phyloP scores from a whole-genome alignment of 2,329 filamentous ascomycete species.

The Aspergillus fructus region DNA sequence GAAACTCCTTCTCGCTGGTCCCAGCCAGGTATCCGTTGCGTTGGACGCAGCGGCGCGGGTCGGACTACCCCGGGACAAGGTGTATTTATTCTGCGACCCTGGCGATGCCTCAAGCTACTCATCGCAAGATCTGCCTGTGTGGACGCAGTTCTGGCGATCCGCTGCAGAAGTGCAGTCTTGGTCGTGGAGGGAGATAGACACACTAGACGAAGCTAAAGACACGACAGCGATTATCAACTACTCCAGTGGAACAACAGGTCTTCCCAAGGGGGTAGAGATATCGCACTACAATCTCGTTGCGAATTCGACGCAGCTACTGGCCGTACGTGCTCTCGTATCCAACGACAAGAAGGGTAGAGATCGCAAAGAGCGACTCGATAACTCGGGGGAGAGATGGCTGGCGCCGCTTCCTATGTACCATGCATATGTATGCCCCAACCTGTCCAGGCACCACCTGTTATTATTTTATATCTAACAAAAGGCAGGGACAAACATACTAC shows the following conservation, averaged over 20 bases:
- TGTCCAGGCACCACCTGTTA: too few relatives aligned
- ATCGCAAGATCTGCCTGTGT: not conserved
- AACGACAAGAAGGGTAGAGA: not conserved
- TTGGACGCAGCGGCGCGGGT: not conserved
- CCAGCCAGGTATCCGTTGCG: not conserved
- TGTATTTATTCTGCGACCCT: conserved; percentile 8
- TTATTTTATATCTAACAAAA: too few relatives aligned
- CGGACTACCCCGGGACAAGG: not conserved
- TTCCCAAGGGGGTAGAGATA: conserved; percentile 11
- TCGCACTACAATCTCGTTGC: conserved; percentile 13
- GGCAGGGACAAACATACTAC: too few relatives aligned
- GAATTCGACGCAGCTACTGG: conserved; percentile 5
- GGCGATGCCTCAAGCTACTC: not conserved
- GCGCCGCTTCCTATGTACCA: conserved; percentile 12
- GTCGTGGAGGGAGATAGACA: conserved; percentile 4
- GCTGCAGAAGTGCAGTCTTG: not conserved
- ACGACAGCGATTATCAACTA: conserved; percentile 10
- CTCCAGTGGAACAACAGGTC: conserved; percentile 12
- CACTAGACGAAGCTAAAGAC: not conserved
- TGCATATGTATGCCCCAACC: not conserved
- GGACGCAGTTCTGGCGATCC: conserved; percentile 7
- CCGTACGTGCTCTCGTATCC: not conserved
- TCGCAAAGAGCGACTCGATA: conserved; percentile 1
- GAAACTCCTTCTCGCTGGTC: conserved; percentile 2
- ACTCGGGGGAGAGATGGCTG: conserved; percentile 8